Evolutionary conservation across 345 rosid species (phyloP).

Genomic region (Salix udensis): DNA sequence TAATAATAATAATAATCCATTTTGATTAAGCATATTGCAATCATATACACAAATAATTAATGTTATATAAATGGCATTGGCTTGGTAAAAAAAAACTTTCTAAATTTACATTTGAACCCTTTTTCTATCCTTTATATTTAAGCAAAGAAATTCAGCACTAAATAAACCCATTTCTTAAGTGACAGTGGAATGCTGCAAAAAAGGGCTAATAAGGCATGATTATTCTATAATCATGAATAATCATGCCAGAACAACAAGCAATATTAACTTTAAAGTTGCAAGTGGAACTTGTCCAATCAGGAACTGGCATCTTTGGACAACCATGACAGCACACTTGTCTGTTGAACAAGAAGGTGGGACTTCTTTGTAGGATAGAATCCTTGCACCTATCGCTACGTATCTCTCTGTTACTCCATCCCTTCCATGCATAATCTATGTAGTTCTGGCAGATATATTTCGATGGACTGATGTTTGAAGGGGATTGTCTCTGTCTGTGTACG

Average conservation of each 20-base stretch:
- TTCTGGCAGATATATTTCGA: not conserved
- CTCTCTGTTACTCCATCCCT: conserved; percentile 31
- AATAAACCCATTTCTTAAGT: not conserved
- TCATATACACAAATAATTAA: not conserved
- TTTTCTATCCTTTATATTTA: conserved; percentile 18
- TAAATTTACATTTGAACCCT: too few relatives aligned
- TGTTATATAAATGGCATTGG: not conserved
- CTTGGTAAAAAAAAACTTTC: not conserved
- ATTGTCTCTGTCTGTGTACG: not conserved
- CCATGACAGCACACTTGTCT: not conserved
- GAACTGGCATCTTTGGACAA: conserved; percentile 9
- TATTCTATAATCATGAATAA: not conserved
- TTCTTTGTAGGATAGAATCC: conserved; percentile 47
- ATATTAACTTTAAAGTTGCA: conserved; percentile 1
- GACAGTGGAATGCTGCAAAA: not conserved
- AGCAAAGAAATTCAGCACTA: conserved; percentile 11
- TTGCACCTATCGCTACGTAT: conserved; percentile 81
- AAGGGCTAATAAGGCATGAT: not conserved
- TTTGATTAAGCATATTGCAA: not conserved
- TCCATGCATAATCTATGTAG: not conserved
- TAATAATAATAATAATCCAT: too few relatives aligned
- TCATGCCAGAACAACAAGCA: not conserved
- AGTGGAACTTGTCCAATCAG: conserved; percentile 2
- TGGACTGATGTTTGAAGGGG: not conserved
- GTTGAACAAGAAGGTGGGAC: conserved; percentile 29